Base-by-base conservation (phyloP, 2,329 filamentous ascomycete genomes). In the Aspergillus viridinutans region DNA sequence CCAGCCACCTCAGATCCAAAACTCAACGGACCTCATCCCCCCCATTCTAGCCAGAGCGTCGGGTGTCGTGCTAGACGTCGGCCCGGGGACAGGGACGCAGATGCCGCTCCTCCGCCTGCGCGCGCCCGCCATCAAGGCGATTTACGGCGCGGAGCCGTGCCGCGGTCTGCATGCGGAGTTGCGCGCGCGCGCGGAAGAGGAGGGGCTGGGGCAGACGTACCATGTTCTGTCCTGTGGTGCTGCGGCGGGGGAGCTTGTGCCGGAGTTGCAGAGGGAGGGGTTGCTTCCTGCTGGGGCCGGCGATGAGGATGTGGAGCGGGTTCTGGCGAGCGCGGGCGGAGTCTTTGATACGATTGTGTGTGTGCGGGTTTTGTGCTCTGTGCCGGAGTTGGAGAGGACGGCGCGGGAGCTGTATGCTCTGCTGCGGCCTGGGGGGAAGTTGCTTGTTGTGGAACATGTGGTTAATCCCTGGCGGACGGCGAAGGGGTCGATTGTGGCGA, bases 401-500 rank as follows among this genome's bases (percentile, higher is more conserved):
- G 72, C 78, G 17, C 64, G 67, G 1, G 75, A 77, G 1, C 60
- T 85, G 40, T 83, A 84, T 64, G 63, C 63, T 0, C 64, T 85
- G 58, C 65, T 85, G 42, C 80, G 79, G 58, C 82, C 82, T 0
- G 82, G 83, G 2, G 83, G 83, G 0, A 70, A 80, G 54, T 67
- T 85, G 70, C 69, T 85, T 20, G 71, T 85, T 26, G 80, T 76
- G 52, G 83, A 85, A 67, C 83, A 85, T 71, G 78, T 83, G 12
- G 76, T 72, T 25, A 83, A 82, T 62, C 76, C 78, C 1, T 83
- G 79, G 78, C 66, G 69, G 52, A 74, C 69, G n/a, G 70, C 71
- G 47, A 76, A 73, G 61, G 81, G 80, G 5, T 78, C 74, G 38
- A 12, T 79, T 10, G 6, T 77, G 12, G 80, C 75, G n/a, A 67